Conservation (phyloP, 1,284 basidiomycete species). For the Trichosporon sp. region DNA sequence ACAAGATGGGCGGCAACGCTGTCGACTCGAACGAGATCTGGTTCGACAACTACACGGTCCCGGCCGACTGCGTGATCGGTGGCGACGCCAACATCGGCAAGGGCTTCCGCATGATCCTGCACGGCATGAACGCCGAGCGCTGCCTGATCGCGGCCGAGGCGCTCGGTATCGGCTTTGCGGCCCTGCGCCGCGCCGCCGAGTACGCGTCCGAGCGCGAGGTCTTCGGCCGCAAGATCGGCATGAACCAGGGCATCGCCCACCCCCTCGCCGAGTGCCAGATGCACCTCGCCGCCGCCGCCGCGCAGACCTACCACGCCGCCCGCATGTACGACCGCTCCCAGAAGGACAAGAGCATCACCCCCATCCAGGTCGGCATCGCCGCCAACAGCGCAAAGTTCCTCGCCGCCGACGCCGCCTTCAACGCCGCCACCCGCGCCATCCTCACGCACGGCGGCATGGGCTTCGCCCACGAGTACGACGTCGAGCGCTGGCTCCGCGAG, state of each 20-base stretch:
- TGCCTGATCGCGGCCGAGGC: slow-evolving; percentile 51
- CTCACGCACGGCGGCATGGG: slow-evolving; percentile 22
- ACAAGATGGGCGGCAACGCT: slow-evolving; percentile 19
- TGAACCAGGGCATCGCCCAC: slow-evolving; percentile 24
- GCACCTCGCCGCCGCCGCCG: slow-evolving; percentile 18
- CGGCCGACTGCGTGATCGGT: slow-evolving; percentile 13
- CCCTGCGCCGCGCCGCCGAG: slow-evolving; percentile 14
- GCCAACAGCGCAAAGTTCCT: slow-evolving; percentile 21
- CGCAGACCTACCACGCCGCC: slow-evolving; percentile 20
- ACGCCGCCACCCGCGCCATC: slow-evolving; percentile 19
- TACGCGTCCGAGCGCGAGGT: slow-evolving; percentile 20
- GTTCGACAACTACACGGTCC: slow-evolving; percentile 22
- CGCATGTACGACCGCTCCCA: slow-evolving; percentile 18
- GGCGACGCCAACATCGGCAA: slow-evolving; percentile 33
- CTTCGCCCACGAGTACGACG: slow-evolving; percentile 20
- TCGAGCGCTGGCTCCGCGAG: slow-evolving; percentile 21
- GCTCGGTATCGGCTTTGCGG: slow-evolving; percentile 37
- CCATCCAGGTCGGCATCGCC: slow-evolving; percentile 15
- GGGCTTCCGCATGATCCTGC: slow-evolving; percentile 47
- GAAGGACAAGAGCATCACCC: slow-evolving; percentile 12
- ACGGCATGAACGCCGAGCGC: slow-evolving; percentile 49
- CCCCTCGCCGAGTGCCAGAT: slow-evolving; percentile 24
- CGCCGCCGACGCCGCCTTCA: slow-evolving; percentile 20
- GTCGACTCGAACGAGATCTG: slow-evolving; percentile 22
- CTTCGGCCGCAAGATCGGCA: slow-evolving; percentile 20